phyloP scores from a whole-genome alignment of 805 yeast genomes.

The Wickerhamiella azyma region DNA sequence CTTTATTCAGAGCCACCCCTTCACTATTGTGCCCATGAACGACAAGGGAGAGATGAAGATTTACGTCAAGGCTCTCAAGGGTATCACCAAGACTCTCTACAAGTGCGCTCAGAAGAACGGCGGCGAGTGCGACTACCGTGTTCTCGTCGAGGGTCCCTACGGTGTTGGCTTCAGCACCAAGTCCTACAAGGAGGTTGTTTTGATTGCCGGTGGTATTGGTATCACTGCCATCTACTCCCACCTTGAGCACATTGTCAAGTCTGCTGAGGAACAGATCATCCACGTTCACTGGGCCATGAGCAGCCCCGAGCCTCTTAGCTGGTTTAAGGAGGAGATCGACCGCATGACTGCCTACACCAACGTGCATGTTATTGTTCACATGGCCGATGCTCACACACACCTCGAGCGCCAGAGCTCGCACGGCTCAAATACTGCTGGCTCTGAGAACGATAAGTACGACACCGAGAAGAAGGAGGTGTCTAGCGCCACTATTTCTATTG shows the following conservation, averaged over 20 bases:
- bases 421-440: too few relatives aligned
- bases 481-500: background rate
- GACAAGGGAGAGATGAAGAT: slow-evolving; percentile 7
- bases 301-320: background rate
- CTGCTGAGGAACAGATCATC: slow-evolving; percentile 9
- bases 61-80: slow-evolving; percentile 1
- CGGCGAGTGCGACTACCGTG: slow-evolving; percentile 15
- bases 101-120: background rate
- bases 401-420: background rate
- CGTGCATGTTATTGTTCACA: slow-evolving; percentile 1
- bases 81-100: slow-evolving; percentile 3
- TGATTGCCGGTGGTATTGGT: slow-evolving; percentile 47
- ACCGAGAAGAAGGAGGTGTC: background rate
- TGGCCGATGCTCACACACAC: background rate
- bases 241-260: slow-evolving; percentile 20
- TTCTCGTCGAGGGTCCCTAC: slow-evolving; percentile 52
- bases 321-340: slow-evolving; percentile 1
- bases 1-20: slow-evolving; percentile 67
- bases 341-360: slow-evolving; percentile 1
- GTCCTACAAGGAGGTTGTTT: slow-evolving; percentile 28
- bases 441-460: too few relatives aligned
- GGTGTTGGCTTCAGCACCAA: slow-evolving; percentile 35
- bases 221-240: slow-evolving; percentile 39
- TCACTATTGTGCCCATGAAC: slow-evolving; percentile 30
- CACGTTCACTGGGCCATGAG: slow-evolving; percentile 7